Evolutionary conservation across 2,329 filamentous ascomycete genomes (phyloP).

Genomic region (Phaeosphaeriaceae sp.): DNA sequence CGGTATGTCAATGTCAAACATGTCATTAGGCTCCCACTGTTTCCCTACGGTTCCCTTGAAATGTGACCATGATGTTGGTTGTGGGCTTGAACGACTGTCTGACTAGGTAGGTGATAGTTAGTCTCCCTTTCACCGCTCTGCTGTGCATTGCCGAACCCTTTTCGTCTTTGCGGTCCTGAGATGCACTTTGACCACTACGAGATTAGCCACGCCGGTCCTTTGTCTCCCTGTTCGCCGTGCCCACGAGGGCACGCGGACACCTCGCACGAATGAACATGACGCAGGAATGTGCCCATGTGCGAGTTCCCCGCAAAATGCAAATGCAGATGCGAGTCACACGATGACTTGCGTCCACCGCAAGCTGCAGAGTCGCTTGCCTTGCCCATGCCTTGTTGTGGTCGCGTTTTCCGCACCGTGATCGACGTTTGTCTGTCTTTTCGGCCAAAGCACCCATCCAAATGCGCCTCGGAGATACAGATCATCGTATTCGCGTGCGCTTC

Average conservation of each 20-base stretch:
- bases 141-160: neutral
- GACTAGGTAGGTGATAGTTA: no score
- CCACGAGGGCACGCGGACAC: neutral
- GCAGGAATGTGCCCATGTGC: neutral
- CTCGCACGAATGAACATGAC: neutral
- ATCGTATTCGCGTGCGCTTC: neutral
- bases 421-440: no score
- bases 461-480: neutral
- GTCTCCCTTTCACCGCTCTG: neutral
- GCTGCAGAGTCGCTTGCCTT: neutral
- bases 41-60: neutral
- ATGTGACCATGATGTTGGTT: neutral
- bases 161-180: neutral
- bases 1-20: neutral
- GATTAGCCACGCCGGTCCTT: neutral
- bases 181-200: neutral
- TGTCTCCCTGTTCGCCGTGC: neutral
- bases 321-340: neutral
- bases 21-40: neutral
- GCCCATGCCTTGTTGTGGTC: neutral
- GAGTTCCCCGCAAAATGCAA: neutral
- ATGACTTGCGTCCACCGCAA: neutral
- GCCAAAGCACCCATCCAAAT: no score
- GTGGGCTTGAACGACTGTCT: no score
- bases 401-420: neutral